phyloP scores from a whole-genome alignment of 768 basidiomycete species.

The Neoboletus brunneissimus region DNA sequence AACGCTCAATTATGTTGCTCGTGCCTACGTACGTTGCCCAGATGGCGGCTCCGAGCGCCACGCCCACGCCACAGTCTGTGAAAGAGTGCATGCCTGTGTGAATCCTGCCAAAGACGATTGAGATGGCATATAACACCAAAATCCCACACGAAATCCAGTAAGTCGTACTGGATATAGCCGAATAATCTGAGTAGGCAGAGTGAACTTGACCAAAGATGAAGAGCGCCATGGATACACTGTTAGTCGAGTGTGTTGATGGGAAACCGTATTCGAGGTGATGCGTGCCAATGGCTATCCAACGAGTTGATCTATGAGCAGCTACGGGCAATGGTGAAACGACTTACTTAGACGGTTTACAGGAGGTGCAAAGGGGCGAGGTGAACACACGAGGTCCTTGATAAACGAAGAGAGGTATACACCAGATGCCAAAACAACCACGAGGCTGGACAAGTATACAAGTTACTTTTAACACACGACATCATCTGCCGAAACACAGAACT shows the following conservation, averaged over 20 bases:
- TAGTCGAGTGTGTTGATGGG: conserved; percentile 93
- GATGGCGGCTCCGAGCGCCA: conserved; percentile 60
- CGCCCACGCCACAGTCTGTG: conserved; percentile 65
- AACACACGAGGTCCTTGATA: conserved; percentile 85
- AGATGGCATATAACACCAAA: conserved; percentile 58
- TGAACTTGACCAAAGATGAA: conserved; percentile 65
- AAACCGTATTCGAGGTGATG: conserved; percentile 94
- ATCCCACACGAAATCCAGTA: conserved; percentile 43
- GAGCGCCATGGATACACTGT: conserved; percentile 84
- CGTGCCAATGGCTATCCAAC: conserved; percentile 58
- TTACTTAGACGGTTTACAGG: conserved; percentile 87
- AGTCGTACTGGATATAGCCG: conserved; percentile 43
- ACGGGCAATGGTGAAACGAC: conserved; percentile 23
- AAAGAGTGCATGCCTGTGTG: conserved; percentile 91
- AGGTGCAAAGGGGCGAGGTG: conserved; percentile 86
- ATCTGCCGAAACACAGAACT: conserved; percentile 22
- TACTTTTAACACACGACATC: neutral
- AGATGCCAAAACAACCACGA: conserved; percentile 65
- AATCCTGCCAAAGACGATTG: conserved; percentile 76
- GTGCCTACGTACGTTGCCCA: conserved; percentile 48
- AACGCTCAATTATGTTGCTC: conserved; percentile 40
- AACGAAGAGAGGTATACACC: conserved; percentile 89
- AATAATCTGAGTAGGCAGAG: conserved; percentile 39
- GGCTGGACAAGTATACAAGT: conserved; percentile 36
- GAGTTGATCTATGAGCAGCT: neutral